Evolutionary conservation across 371 early-diverging fungal species (phyloP).

Genomic region (Basidiobolus heterosporus): DNA sequence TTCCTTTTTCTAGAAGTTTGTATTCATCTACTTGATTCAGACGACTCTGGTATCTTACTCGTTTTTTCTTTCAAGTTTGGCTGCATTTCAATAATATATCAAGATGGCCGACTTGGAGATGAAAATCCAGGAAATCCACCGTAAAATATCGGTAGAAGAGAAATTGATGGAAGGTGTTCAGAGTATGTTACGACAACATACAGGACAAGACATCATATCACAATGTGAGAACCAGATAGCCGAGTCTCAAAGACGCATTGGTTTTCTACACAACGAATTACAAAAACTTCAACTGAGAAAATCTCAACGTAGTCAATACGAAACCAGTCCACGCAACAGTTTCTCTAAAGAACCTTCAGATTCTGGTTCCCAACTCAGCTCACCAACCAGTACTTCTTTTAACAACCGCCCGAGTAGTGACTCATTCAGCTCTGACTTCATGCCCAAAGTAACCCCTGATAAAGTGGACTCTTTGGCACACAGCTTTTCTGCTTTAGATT

Average conservation of each 20-base stretch:
- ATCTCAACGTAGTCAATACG: slow-evolving; percentile 5
- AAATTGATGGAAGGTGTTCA: too few species aligned
- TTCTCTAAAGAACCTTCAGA: background rate
- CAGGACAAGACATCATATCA: background rate
- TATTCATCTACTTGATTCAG: too few species aligned
- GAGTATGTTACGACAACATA: too few species aligned
- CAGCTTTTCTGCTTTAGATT: background rate
- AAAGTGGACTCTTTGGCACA: background rate
- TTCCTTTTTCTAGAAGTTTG: too few species aligned
- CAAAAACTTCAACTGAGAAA: slow-evolving; percentile 30
- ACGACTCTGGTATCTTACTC: too few species aligned
- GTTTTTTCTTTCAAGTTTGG: too few species aligned
- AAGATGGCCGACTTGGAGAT: too few species aligned
- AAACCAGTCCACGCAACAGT: too few species aligned
- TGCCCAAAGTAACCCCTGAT: background rate
- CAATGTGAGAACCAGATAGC: slow-evolving; percentile 60
- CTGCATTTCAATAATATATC: too few species aligned
- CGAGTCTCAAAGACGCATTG: slow-evolving; percentile 66
- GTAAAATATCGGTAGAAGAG: too few species aligned
- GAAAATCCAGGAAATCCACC: too few species aligned
- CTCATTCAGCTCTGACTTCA: background rate
- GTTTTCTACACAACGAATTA: slow-evolving; percentile 59
- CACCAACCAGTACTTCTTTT: background rate
- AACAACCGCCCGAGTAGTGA: background rate
- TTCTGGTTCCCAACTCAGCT: background rate